Conservation (phyloP, 345 rosid species). For the Acer saccharum region DNA sequence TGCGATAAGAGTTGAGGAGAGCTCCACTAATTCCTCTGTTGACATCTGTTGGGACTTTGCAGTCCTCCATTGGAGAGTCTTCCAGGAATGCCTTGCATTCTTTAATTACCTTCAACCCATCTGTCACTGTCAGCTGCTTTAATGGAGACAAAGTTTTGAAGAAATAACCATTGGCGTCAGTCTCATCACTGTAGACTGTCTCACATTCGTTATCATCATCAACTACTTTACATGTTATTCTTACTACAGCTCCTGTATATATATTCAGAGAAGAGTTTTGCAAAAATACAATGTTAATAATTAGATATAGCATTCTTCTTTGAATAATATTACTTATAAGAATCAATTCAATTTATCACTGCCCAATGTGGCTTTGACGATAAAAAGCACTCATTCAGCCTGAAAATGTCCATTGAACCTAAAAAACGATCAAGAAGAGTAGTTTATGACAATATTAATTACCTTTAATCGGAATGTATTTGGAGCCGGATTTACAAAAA, state of each 20-base stretch:
- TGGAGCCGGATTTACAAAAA: conserved; percentile 33
- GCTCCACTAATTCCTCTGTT: conserved; percentile 35
- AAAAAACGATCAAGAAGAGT: not conserved
- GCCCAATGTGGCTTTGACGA: too few species aligned
- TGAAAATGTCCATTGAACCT: too few species aligned
- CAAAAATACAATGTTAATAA: not conserved
- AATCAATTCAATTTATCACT: not conserved
- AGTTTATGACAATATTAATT: not conserved
- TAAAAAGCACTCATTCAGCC: too few species aligned
- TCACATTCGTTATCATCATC: conserved; percentile 38
- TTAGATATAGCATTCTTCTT: too few species aligned
- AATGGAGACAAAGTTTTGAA: conserved; percentile 27
- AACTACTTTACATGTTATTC: conserved; percentile 35
- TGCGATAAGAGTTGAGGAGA: conserved; percentile 20
- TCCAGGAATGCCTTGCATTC: conserved; percentile 47
- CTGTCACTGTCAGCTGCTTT: conserved; percentile 23
- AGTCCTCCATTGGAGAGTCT: conserved; percentile 26
- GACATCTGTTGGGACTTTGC: conserved; percentile 30
- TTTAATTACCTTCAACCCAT: conserved; percentile 20
- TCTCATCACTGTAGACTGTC: conserved; percentile 25
- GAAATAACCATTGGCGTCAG: conserved; percentile 39
- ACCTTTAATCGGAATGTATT: conserved; percentile 36
- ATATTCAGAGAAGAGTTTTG: not conserved
- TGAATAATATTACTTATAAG: too few species aligned
- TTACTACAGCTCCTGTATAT: conserved; percentile 35